phyloP scores from a whole-genome alignment of 2,329 filamentous ascomycete species.

The Venturia effusa region DNA sequence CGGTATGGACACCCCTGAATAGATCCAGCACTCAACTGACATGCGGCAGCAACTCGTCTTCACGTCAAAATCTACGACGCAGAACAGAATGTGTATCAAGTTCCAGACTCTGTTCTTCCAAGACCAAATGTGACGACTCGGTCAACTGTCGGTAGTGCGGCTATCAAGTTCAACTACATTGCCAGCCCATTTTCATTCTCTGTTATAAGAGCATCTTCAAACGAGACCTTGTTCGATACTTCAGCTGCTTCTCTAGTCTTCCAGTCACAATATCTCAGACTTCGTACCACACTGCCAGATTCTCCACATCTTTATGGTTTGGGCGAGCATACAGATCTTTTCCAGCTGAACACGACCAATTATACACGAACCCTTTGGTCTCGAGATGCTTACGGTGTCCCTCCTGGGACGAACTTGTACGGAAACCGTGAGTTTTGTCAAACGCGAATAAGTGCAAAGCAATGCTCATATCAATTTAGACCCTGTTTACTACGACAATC shows the following conservation, averaged over 20 bases:
- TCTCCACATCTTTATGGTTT: conserved; percentile 66
- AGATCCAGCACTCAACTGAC: background rate
- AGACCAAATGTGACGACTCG: conserved; percentile 37
- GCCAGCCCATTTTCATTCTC: conserved; percentile 57
- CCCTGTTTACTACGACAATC: conserved; percentile 65
- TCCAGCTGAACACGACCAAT: conserved; percentile 56
- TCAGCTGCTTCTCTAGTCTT: conserved; percentile 58
- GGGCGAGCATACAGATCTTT: conserved; percentile 64
- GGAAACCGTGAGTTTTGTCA: conserved; percentile 26
- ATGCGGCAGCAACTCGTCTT: conserved; percentile 47
- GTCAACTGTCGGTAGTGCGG: conserved; percentile 22
- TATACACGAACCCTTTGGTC: conserved; percentile 63
- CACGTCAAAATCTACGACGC: conserved; percentile 66
- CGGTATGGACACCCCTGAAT: conserved; percentile 28
- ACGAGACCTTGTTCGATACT: conserved; percentile 58
- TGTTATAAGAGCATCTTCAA: conserved; percentile 46
- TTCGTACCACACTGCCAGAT: conserved; percentile 58
- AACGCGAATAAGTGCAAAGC: background rate
- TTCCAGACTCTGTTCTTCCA: conserved; percentile 58
- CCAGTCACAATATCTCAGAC: conserved; percentile 64
- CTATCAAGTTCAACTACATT: conserved; percentile 44
- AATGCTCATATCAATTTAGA: conserved; percentile 36
- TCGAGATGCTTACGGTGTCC: conserved; percentile 52
- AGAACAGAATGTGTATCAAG: conserved; percentile 60
- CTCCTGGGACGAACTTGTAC: conserved; percentile 56